Percentiles rank a stretch among this genome's conserved stretches.
Evolutionary conservation across 148 eudicot species (phyloP).

Genomic region (Arbutus unedo): DNA sequence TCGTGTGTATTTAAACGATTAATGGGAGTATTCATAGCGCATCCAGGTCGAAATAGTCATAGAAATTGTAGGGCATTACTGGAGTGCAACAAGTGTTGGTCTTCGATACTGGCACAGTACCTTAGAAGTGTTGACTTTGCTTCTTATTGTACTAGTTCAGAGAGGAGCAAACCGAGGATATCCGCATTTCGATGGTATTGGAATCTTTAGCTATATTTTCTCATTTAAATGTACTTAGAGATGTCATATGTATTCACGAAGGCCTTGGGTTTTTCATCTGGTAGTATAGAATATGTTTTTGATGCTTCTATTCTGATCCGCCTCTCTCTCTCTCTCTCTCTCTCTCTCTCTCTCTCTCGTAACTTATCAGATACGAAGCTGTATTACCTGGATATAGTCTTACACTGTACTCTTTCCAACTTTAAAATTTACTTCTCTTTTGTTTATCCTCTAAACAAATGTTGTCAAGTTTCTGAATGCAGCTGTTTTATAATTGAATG

Average conservation of each 20-base stretch:
- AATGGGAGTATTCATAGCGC: not conserved
- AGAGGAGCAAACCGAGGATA: constrained; percentile 15
- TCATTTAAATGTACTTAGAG: constrained; percentile 10
- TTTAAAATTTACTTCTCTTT: constrained; percentile 20
- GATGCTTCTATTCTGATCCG: constrained; percentile 46
- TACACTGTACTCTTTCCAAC: constrained; percentile 26
- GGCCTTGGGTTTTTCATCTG: constrained; percentile 36
- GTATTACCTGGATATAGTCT: constrained; percentile 44
- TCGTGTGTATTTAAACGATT: not conserved
- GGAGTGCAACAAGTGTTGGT: not conserved
- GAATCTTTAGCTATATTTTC: not conserved
- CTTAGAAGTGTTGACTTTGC: not conserved
- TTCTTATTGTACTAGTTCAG: not conserved
- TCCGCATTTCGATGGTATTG: constrained; percentile 8
- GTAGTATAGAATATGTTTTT: constrained; percentile 25
- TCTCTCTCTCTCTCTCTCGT: constrained; percentile 16
- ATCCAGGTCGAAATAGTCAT: not conserved
- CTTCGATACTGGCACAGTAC: not conserved
- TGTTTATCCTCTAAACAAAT: not conserved
- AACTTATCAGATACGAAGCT: constrained; percentile 30
- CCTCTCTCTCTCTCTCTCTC: constrained; percentile 27
- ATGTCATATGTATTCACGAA: constrained; percentile 25
- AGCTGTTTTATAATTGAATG: constrained; percentile 8
- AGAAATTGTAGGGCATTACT: not conserved
- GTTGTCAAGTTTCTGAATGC: constrained; percentile 16